phyloP scores from a whole-genome alignment of 148 eudicot species.

The Rhododendron williamsianum region DNA sequence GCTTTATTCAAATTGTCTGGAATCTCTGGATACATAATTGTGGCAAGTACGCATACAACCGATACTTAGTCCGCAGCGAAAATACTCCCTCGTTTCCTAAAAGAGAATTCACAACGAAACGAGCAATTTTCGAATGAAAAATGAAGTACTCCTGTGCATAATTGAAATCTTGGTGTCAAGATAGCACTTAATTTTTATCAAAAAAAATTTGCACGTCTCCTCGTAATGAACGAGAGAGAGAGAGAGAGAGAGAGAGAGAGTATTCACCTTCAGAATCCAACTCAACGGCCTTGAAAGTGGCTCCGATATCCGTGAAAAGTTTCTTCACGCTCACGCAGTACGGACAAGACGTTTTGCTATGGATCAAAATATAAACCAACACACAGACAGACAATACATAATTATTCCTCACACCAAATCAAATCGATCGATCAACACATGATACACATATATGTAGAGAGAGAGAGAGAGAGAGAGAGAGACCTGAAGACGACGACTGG shows the following conservation, averaged over 20 bases:
- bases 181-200: too few species aligned
- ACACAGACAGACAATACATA: background rate
- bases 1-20: background rate
- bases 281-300: constrained; percentile 43
- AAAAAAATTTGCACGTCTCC: too few species aligned
- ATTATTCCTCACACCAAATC: background rate
- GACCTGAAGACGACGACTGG: constrained; percentile 80
- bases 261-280: constrained; percentile 41
- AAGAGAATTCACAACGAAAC: background rate
- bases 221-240: background rate
- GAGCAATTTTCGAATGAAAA: background rate
- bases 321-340: constrained; percentile 40
- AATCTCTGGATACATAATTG: too few species aligned
- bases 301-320: constrained; percentile 33
- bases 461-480: background rate
- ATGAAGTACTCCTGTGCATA: too few species aligned
- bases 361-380: background rate
- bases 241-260: background rate
- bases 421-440: background rate
- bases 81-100: background rate
- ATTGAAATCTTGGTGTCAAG: background rate
- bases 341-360: constrained; percentile 63
- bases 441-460: background rate
- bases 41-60: background rate
- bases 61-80: too few species aligned